Evolutionary conservation across 768 basidiomycete genomes (phyloP).

Genomic region (Hypsizygus marmoreus): DNA sequence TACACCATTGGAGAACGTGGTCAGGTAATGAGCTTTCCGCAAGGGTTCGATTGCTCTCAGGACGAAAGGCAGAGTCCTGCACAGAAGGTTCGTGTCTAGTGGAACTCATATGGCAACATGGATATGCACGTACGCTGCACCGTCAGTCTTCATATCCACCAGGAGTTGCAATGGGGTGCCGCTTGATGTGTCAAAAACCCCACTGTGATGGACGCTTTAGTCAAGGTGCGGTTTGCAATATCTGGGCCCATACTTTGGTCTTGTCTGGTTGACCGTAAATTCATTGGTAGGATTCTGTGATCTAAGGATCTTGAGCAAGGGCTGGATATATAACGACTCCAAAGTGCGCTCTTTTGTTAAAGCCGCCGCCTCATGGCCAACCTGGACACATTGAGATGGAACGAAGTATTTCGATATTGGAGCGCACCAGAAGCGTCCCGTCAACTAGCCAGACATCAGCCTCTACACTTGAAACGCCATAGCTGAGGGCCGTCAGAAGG

Average conservation of each 20-base stretch:
- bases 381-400: conserved; percentile 24
- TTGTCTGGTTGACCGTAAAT: conserved; percentile 43
- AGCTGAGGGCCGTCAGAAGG: conserved; percentile 46
- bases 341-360: conserved; percentile 45
- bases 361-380: conserved; percentile 48
- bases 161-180: conserved; percentile 46
- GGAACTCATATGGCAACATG: not conserved
- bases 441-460: conserved; percentile 53
- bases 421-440: conserved; percentile 43
- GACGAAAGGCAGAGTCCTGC: conserved; percentile 44
- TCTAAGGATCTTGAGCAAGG: conserved; percentile 41
- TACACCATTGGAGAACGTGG: conserved; percentile 44
- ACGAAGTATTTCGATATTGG: not conserved
- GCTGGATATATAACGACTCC: conserved; percentile 49
- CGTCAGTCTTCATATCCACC: conserved; percentile 56
- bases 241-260: conserved; percentile 36
- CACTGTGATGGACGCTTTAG: conserved; percentile 40
- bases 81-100: not conserved
- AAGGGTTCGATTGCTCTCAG: conserved; percentile 47
- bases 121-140: conserved; percentile 34
- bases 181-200: conserved; percentile 50
- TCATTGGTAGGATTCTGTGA: conserved; percentile 41
- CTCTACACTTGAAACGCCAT: conserved; percentile 53
- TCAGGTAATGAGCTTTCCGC: conserved; percentile 44
- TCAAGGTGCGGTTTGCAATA: too few relatives aligned